Percentiles rank a stretch among this genome's conserved stretches.
Evolutionary conservation across 1,284 basidiomycete genomes (phyloP).

Genomic region (Heterobasidion annosum): DNA sequence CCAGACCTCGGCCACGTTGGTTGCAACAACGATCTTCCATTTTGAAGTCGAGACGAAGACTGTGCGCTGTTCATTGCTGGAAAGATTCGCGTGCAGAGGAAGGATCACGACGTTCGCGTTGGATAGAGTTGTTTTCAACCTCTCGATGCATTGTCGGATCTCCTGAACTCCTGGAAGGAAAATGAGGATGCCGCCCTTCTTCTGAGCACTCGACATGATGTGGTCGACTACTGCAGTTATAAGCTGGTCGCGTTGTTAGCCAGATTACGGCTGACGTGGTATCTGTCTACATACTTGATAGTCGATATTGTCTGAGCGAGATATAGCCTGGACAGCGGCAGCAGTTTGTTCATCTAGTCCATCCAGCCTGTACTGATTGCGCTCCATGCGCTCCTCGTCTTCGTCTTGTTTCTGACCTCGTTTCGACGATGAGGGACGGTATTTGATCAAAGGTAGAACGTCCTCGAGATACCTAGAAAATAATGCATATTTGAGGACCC

Average conservation of each 20-base stretch:
- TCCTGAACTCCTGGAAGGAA: constrained; percentile 89
- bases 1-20: constrained; percentile 79
- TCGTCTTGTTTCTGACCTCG: constrained; percentile 32
- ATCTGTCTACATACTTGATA: constrained; percentile 41
- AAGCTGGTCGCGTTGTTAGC: constrained; percentile 34
- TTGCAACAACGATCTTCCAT: constrained; percentile 86
- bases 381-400: constrained; percentile 37
- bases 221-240: constrained; percentile 61
- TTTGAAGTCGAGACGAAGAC: constrained; percentile 63
- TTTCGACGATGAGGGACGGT: constrained; percentile 29
- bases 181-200: constrained; percentile 67
- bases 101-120: constrained; percentile 48
- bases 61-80: constrained; percentile 74
- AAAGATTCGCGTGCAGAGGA: constrained; percentile 87
- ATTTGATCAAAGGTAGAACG: constrained; percentile 48
- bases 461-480: constrained; percentile 71
- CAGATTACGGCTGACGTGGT: not conserved
- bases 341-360: constrained; percentile 49
- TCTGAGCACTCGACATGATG: constrained; percentile 47
- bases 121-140: constrained; percentile 37
- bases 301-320: constrained; percentile 62
- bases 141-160: constrained; percentile 75
- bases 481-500: not conserved
- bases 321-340: constrained; percentile 52
- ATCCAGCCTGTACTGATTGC: constrained; percentile 36